A percentile compares a stretch with the other conserved stretches of the same genome.
Evolutionary conservation across 1,284 basidiomycete genomes (phyloP).

Genomic region (Leccinum fallax): DNA sequence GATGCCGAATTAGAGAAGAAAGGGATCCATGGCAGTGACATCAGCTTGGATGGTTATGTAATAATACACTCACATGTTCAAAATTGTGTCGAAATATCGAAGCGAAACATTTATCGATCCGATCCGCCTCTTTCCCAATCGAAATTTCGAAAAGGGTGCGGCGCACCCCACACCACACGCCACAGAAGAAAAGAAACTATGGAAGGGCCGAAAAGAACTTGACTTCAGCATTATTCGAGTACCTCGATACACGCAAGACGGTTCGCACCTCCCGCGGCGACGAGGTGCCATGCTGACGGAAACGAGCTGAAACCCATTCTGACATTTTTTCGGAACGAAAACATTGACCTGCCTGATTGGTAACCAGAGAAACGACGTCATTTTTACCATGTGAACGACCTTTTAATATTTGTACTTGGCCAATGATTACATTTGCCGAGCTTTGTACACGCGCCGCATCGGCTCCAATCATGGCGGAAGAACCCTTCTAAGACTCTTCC

Average conservation of each 20-base stretch:
- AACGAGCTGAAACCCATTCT: slow-evolving; percentile 24
- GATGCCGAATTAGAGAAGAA: slow-evolving; percentile 36
- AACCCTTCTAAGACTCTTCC: neutral
- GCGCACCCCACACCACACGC: slow-evolving; percentile 16
- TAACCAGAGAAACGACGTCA: slow-evolving; percentile 32
- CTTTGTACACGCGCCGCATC: neutral
- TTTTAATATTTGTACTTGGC: slow-evolving; percentile 6
- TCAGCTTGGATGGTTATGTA: slow-evolving; percentile 30
- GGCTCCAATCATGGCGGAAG: neutral
- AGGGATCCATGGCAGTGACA: slow-evolving; percentile 36
- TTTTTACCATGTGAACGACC: slow-evolving; percentile 16
- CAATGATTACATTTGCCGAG: neutral
- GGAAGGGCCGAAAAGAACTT: neutral
- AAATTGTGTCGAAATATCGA: slow-evolving; percentile 15
- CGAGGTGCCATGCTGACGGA: slow-evolving; percentile 10
- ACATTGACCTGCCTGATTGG: slow-evolving; percentile 8
- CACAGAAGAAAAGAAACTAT: slow-evolving; percentile 21
- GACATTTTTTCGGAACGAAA: neutral
- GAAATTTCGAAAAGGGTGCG: neutral
- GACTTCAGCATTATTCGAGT: neutral
- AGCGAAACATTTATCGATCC: slow-evolving; percentile 23
- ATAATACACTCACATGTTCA: slow-evolving; percentile 14
- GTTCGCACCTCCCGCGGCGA: slow-evolving; percentile 8
- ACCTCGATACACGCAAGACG: slow-evolving; percentile 10
- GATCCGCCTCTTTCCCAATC: slow-evolving; percentile 13